These are phyloP conservation scores for Tricholoma hemisulphureum DNA, from an alignment of 768 basidiomycete genomes.

Conservation along the genomic window DNA sequence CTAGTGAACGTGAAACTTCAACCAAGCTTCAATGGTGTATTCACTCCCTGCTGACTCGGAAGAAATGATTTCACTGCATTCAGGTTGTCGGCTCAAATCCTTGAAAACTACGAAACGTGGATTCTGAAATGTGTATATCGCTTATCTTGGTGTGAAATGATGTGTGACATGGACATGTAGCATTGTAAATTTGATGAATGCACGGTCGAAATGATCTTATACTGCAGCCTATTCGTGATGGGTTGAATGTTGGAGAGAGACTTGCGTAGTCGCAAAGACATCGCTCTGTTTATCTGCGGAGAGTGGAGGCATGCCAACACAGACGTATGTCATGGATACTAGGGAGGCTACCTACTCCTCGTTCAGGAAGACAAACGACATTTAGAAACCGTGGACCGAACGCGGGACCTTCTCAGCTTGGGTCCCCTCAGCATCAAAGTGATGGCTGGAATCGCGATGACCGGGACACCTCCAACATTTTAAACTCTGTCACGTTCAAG, in stretches of 20 bases:
- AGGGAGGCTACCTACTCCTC: constrained; percentile 18
- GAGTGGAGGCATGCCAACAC: constrained; percentile 20
- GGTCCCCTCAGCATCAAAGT: constrained; percentile 16
- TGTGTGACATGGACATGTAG: no score
- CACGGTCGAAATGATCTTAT: no score
- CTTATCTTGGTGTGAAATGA: no score
- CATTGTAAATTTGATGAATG: no score
- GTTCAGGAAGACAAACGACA: constrained; percentile 27
- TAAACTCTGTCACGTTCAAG: constrained; percentile 26
- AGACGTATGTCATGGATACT: constrained; percentile 31
- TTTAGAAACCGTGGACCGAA: constrained; percentile 6
- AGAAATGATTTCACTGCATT: no score
- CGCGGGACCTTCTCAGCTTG: constrained; percentile 11
- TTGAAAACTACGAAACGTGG: no score
- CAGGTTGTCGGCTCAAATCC: no score
- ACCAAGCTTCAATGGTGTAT: no score
- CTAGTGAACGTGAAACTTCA: no score
- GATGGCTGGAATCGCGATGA: constrained; percentile 31
- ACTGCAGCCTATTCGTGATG: no score
- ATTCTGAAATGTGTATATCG: no score
- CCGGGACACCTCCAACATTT: constrained; percentile 28
- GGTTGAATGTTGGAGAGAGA: constrained; percentile 1
- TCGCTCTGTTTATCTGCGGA: constrained; percentile 29
- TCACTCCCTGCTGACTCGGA: no score
- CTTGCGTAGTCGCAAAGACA: constrained; percentile 21